phyloP scores from a whole-genome alignment of 2,329 filamentous ascomycete genomes.

The Fusarium equiseti region DNA sequence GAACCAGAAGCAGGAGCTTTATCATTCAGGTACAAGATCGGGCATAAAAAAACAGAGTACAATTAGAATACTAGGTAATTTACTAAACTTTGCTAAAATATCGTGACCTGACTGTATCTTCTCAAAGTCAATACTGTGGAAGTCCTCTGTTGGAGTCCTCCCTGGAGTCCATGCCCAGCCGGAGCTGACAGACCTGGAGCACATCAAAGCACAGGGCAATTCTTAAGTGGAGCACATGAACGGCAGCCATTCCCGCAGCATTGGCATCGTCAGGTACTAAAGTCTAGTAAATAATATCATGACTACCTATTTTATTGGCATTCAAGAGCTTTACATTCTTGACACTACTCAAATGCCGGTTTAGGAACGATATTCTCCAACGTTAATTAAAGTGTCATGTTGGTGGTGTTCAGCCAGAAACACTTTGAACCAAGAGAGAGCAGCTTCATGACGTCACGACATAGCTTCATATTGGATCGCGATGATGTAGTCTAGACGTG shows the following conservation, averaged over 20 bases:
- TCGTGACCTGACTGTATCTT: neutral
- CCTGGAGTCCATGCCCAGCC: neutral
- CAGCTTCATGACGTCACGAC: conserved; percentile 45
- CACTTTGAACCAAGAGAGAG: conserved; percentile 4
- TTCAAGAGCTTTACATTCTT: neutral
- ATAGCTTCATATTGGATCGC: conserved; percentile 26
- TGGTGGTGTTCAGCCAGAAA: neutral
- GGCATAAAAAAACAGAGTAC: neutral
- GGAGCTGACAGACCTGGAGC: conserved; percentile 19
- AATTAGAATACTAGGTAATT: no score
- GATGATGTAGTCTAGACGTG: conserved; percentile 43
- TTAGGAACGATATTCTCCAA: neutral
- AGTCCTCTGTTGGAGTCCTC: neutral
- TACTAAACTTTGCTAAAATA: neutral
- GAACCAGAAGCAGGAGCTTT: neutral
- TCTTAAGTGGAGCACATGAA: conserved; percentile 4
- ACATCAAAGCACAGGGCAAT: conserved; percentile 33
- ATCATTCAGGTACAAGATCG: neutral
- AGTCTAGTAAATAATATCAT: neutral
- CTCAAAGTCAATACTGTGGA: neutral
- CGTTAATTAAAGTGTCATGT: neutral
- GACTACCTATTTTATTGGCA: neutral
- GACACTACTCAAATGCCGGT: neutral
- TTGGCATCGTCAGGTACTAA: neutral
- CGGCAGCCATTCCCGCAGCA: neutral